Conservation (phyloP, 2,329 filamentous ascomycete species). For the Lasiodiplodia gonubiensis region DNA sequence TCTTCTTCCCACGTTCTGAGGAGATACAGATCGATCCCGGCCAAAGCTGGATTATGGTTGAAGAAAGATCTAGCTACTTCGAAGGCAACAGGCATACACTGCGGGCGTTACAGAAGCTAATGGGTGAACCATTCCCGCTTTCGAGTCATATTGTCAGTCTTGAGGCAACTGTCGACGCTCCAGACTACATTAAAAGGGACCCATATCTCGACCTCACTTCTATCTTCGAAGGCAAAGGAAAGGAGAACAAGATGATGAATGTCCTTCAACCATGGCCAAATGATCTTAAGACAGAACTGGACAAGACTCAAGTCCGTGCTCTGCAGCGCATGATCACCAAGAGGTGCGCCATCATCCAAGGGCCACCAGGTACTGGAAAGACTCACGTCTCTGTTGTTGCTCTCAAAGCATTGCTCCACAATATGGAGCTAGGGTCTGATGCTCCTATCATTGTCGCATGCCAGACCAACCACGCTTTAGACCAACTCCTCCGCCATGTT, state of each 20-base stretch:
- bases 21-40: conserved; percentile 72
- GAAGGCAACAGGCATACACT: conserved; percentile 78
- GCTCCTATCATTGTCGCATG: conserved; percentile 79
- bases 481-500: conserved; percentile 75
- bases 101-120: conserved; percentile 71
- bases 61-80: conserved; percentile 74
- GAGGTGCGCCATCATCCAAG: conserved; percentile 78
- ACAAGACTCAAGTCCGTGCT: conserved; percentile 73
- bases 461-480: conserved; percentile 89
- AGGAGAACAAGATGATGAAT: conserved; percentile 54
- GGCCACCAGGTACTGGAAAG: conserved; percentile 80
- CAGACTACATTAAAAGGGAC: conserved; percentile 58
- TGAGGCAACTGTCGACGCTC: conserved; percentile 53
- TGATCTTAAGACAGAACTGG: conserved; percentile 58
- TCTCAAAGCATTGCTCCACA: conserved; percentile 68
- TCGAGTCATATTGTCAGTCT: conserved; percentile 65
- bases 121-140: conserved; percentile 65
- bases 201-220: conserved; percentile 59
- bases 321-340: conserved; percentile 73
- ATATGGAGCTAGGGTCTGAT: conserved; percentile 55
- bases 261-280: conserved; percentile 62
- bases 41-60: conserved; percentile 77
- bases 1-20: conserved; percentile 69
- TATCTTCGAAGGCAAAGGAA: conserved; percentile 40
- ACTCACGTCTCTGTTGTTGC: conserved; percentile 80